A percentile compares a stretch with the other conserved stretches of the same genome.
These are phyloP conservation scores for Cercospora nicotianae DNA, from an alignment of 2,329 filamentous ascomycete species.

Conservation along the genomic window DNA sequence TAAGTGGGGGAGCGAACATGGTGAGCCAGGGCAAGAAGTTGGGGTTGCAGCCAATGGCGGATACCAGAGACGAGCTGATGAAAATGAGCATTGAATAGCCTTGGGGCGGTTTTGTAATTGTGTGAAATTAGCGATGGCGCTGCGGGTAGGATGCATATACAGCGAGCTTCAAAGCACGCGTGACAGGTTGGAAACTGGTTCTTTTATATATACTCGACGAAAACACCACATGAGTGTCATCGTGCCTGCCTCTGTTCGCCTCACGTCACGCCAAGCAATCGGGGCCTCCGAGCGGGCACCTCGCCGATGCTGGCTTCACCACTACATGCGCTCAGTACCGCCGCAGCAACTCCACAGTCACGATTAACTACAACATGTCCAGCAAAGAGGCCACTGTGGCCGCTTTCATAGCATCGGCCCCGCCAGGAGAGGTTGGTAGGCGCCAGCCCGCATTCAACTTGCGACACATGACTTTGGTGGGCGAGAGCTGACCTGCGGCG, in stretches of 20 bases:
- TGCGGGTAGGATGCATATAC: not conserved
- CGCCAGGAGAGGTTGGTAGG: slow-evolving; percentile 83
- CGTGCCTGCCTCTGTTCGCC: not conserved
- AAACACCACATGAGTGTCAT: too few species aligned
- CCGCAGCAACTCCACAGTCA: not conserved
- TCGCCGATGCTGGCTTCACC: not conserved
- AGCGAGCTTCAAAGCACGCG: not conserved
- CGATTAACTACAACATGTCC: slow-evolving; percentile 26
- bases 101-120: not conserved
- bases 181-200: not conserved
- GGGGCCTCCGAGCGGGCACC: not conserved
- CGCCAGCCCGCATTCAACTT: slow-evolving; percentile 21
- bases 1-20: slow-evolving; percentile 16
- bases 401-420: slow-evolving; percentile 89
- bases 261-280: not conserved
- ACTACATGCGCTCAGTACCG: not conserved
- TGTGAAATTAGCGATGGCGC: slow-evolving; percentile 1
- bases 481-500: slow-evolving; percentile 27
- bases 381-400: slow-evolving; percentile 49
- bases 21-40: slow-evolving; percentile 55
- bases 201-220: not conserved
- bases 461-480: slow-evolving; percentile 25
- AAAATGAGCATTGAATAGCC: slow-evolving; percentile 60
- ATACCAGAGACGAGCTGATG: slow-evolving; percentile 94
- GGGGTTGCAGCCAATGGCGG: slow-evolving; percentile 88